These are phyloP conservation scores for Grifola frondosa DNA, from an alignment of 1,284 basidiomycete species.

Conservation along the genomic window DNA sequence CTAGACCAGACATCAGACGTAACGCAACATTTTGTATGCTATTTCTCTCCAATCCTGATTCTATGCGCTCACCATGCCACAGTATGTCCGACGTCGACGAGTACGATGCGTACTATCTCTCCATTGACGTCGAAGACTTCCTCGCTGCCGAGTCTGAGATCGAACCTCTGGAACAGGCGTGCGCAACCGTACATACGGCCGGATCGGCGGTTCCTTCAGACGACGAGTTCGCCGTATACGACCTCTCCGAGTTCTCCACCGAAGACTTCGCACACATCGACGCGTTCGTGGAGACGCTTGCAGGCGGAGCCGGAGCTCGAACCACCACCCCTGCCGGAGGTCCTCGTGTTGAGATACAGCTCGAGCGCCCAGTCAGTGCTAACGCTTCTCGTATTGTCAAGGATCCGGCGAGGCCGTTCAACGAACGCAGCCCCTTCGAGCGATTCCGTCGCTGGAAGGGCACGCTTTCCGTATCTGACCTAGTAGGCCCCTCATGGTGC, in stretches of 20 bases:
- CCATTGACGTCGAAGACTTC: constrained; percentile 20
- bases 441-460: constrained; percentile 22
- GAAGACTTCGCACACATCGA: constrained; percentile 58
- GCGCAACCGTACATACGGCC: not conserved
- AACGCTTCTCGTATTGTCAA: constrained; percentile 21
- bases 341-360: constrained; percentile 28
- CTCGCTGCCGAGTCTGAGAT: constrained; percentile 3
- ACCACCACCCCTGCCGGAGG: too few species aligned
- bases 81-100: constrained; percentile 21
- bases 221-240: constrained; percentile 43
- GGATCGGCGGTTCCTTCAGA: not conserved
- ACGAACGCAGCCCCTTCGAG: constrained; percentile 25
- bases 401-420: constrained; percentile 9
- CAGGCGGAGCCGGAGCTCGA: too few species aligned
- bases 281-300: too few species aligned
- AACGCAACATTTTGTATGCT: too few species aligned
- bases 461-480: constrained; percentile 42
- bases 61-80: too few species aligned
- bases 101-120: constrained; percentile 23
- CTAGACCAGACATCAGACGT: too few species aligned
- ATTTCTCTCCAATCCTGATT: too few species aligned
- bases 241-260: constrained; percentile 56
- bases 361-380: constrained; percentile 25
- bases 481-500: constrained; percentile 55
- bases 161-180: not conserved